phyloP scores from a whole-genome alignment of 208 protist genomes.

The Trypanosoma avium region DNA sequence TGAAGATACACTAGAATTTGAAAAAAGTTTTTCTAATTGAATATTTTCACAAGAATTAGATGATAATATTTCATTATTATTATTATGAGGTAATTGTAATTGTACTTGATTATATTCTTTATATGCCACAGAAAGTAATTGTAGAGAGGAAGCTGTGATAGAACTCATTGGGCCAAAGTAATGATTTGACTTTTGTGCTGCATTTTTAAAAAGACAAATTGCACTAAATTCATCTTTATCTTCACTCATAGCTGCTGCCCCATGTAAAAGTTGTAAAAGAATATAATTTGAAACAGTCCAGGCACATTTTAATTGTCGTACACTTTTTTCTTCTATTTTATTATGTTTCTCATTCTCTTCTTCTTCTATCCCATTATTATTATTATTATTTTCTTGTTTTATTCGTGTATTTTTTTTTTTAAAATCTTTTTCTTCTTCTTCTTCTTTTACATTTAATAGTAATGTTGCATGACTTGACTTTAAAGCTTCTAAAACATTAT shows the following conservation, averaged over 20 bases:
- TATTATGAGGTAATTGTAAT: conserved; percentile 2
- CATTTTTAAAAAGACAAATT: conserved; percentile 31
- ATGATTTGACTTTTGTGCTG: conserved; percentile 28
- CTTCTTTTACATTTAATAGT: not conserved
- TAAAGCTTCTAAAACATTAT: conserved; percentile 20
- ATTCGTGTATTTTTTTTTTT: not conserved
- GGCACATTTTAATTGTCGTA: conserved; percentile 2
- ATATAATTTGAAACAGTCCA: conserved; percentile 30
- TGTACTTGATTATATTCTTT: conserved; percentile 22
- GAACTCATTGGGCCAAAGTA: conserved; percentile 36
- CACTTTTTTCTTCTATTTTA: not conserved
- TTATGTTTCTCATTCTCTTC: not conserved
- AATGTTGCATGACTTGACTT: conserved; percentile 11
- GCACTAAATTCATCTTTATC: conserved; percentile 50
- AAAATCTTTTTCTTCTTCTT: not conserved
- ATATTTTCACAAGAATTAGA: too few species aligned
- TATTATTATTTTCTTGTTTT: not conserved
- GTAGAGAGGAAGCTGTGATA: conserved; percentile 34
- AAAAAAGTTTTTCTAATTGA: too few species aligned
- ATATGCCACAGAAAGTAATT: conserved; percentile 24
- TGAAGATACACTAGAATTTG: too few species aligned
- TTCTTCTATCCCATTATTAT: not conserved
- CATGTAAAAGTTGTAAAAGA: conserved; percentile 45
- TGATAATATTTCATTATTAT: too few species aligned
- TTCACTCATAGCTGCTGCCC: conserved; percentile 31